Evolutionary conservation across 129 eudicot species (phyloP).

Genomic region (sunflower (Helianthus annuus)): HanXRQr2.0-SUNRISE NC_035448.2:158724721-158725220

Average conservation of each 20-base stretch:
- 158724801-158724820: background rate
- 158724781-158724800: background rate
- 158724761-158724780: background rate
- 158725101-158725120: background rate
- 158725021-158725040: conserved; percentile 1
- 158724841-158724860: background rate
- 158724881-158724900: background rate
- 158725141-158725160: background rate
- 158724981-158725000: background rate
- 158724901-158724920: background rate
- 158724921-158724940: conserved; percentile 6
- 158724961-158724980: no score
- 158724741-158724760: background rate
- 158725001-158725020: background rate
- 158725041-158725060: background rate
- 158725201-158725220: conserved; percentile 12
- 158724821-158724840: background rate
- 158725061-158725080: conserved; percentile 27
- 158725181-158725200: conserved; percentile 7
- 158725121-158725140: background rate
- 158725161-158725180: background rate
- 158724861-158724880: background rate
- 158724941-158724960: background rate
- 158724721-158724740: background rate
- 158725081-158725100: conserved; percentile 9